A percentile compares a stretch with the other conserved stretches of the same genome.
phyloP scores from a whole-genome alignment of 768 basidiomycete genomes.

The Suillus subluteus region DNA sequence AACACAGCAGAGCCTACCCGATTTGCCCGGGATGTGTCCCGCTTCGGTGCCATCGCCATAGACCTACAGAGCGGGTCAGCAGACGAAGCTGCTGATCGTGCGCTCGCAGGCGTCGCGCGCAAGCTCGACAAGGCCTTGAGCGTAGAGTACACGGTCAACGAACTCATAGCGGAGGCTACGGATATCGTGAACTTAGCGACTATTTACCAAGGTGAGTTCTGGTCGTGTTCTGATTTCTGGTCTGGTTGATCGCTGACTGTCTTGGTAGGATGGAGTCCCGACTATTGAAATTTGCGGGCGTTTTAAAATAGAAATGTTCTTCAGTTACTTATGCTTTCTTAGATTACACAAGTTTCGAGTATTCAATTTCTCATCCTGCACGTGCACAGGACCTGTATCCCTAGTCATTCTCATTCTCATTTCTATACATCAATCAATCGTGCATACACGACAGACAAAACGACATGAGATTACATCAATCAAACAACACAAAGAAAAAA shows the following conservation, averaged over 20 bases:
- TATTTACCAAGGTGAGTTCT: constrained; percentile 71
- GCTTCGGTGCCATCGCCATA: constrained; percentile 53
- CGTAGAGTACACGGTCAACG: constrained; percentile 92
- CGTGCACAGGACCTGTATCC: constrained; percentile 2
- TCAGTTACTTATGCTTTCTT: neutral
- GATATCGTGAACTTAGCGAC: constrained; percentile 73
- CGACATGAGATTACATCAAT: constrained; percentile 13
- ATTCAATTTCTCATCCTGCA: neutral
- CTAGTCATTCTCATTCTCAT: constrained; percentile 7
- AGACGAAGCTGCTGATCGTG: constrained; percentile 89
- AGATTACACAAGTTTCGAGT: neutral
- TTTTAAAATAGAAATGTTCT: constrained; percentile 1
- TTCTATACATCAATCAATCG: constrained; percentile 10
- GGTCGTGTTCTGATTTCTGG: neutral
- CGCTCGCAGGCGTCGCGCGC: constrained; percentile 73
- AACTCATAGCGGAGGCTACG: constrained; percentile 87
- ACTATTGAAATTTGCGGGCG: constrained; percentile 29
- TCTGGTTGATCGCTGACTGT: constrained; percentile 1
- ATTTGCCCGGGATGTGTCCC: constrained; percentile 27
- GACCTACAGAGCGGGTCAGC: constrained; percentile 68
- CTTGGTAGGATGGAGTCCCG: constrained; percentile 46
- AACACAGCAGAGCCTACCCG: constrained; percentile 31
- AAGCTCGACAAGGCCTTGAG: constrained; percentile 87
- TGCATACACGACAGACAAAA: constrained; percentile 7
- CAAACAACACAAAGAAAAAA: constrained; percentile 3